Percentiles rank a stretch among this genome's conserved stretches.
These are phyloP conservation scores for Polymyxa betae DNA, from an alignment of 208 protist species.

Conservation along the genomic window DNA sequence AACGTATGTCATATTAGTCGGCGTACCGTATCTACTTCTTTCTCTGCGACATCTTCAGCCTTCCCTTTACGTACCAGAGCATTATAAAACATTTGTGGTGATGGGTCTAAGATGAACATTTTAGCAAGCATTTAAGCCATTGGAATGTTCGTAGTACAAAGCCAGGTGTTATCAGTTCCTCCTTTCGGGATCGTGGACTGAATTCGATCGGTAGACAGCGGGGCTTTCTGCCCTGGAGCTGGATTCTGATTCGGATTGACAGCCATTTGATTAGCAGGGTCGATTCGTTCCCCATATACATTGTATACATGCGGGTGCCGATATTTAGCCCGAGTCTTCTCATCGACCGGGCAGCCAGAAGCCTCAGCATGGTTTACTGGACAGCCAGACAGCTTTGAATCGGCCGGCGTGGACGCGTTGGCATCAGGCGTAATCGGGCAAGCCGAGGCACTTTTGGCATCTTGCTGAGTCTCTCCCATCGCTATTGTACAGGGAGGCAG, in stretches of 20 bases:
- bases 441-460: too few relatives aligned
- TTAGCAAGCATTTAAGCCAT: background rate
- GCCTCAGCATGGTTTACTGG: background rate
- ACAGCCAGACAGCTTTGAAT: background rate
- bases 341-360: background rate
- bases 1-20: background rate
- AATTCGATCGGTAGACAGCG: slow-evolving; percentile 54
- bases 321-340: background rate
- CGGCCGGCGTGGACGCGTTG: too few relatives aligned
- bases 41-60: slow-evolving; percentile 60
- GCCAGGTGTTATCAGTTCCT: background rate
- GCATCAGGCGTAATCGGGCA: too few relatives aligned
- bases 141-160: background rate
- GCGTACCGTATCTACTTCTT: slow-evolving; percentile 63
- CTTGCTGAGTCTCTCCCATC: too few relatives aligned
- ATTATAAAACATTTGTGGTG: slow-evolving; percentile 74
- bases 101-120: slow-evolving; percentile 67
- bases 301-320: slow-evolving; percentile 24
- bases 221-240: slow-evolving; percentile 46
- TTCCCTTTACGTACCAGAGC: slow-evolving; percentile 71
- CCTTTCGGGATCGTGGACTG: slow-evolving; percentile 54
- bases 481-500: too few relatives aligned
- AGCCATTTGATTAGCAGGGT: slow-evolving; percentile 55
- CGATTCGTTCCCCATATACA: slow-evolving; percentile 34
- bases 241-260: slow-evolving; percentile 57